Evolutionary conservation across 1,284 basidiomycete species (phyloP).

Genomic region (Austropuccinia psidii): DNA sequence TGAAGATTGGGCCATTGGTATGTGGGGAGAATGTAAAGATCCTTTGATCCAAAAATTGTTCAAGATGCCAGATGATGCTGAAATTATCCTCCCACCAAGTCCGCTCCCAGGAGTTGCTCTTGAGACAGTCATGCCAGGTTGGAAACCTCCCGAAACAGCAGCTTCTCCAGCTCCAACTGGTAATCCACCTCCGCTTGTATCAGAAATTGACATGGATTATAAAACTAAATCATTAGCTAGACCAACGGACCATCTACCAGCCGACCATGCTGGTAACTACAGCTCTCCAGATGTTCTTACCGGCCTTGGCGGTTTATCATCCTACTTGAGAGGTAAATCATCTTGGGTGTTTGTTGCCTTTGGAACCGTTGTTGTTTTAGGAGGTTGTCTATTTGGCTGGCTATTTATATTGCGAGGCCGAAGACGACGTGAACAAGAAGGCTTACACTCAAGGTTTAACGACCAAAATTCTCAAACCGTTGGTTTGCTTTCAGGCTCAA

Average conservation of each 20-base stretch:
- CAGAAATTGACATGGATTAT: conserved; percentile 45
- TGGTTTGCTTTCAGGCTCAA: conserved; percentile 48
- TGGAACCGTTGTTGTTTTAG: conserved; percentile 35
- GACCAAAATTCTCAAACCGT: conserved; percentile 47
- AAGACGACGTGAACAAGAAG: conserved; percentile 4
- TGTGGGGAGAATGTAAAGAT: conserved; percentile 88
- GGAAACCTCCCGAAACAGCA: conserved; percentile 8
- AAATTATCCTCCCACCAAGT: conserved; percentile 47
- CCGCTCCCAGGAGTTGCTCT: conserved; percentile 41
- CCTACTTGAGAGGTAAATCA: conserved; percentile 37
- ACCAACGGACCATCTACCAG: conserved; percentile 79
- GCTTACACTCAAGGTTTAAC: conserved; percentile 10
- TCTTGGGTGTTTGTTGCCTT: conserved; percentile 33
- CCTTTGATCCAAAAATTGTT: conserved; percentile 61
- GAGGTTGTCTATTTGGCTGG: conserved; percentile 12
- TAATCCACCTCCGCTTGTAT: conserved; percentile 31
- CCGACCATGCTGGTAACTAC: conserved; percentile 61
- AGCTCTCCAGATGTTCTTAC: conserved; percentile 38
- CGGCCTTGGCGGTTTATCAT: conserved; percentile 23
- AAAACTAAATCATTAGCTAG: conserved; percentile 63
- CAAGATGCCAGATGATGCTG: conserved; percentile 49
- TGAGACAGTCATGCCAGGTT: conserved; percentile 49
- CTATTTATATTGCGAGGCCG: conserved; percentile 30
- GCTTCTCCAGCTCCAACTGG: conserved; percentile 4
- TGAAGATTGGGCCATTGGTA: conserved; percentile 80